A percentile compares a stretch with the other conserved stretches of the same genome.
Evolutionary conservation across 2,329 filamentous ascomycete genomes (phyloP).

Genomic region (Fonsecaea erecta): DNA sequence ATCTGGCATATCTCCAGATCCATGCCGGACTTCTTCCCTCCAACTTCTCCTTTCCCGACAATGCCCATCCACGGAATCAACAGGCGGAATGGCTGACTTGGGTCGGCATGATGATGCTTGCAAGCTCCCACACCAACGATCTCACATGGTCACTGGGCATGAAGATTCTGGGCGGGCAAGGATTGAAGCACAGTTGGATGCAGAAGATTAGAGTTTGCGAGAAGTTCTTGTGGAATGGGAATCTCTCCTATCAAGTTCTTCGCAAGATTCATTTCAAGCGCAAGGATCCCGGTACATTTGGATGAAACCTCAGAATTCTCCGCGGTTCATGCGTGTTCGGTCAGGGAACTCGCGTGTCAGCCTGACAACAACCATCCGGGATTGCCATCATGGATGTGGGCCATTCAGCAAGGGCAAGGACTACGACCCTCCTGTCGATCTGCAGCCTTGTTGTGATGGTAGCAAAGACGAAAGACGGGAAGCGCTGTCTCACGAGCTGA

Average conservation of each 20-base stretch:
- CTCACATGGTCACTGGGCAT: background rate
- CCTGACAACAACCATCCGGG: too few species aligned
- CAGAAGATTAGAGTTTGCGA: background rate
- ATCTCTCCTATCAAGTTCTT: background rate
- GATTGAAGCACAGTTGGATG: background rate
- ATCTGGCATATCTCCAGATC: constrained; percentile 1
- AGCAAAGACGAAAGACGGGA: too few species aligned
- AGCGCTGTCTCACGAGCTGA: background rate
- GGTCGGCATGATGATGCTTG: background rate
- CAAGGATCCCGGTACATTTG: constrained; percentile 38
- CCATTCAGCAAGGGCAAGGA: too few species aligned
- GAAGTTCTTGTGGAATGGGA: background rate
- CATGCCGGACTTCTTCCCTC: background rate
- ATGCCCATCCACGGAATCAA: background rate
- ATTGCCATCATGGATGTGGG: too few species aligned
- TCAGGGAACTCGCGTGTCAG: background rate
- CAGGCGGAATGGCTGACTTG: background rate
- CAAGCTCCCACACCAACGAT: background rate
- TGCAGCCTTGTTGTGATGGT: too few species aligned
- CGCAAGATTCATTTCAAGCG: background rate
- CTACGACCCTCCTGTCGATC: too few species aligned
- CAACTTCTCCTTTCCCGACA: background rate
- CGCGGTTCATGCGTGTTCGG: background rate
- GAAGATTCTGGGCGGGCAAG: background rate
- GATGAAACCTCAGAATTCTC: background rate